Evolutionary conservation across 2,329 filamentous ascomycete species (phyloP).

Genomic region (Penicillium sp.): DNA sequence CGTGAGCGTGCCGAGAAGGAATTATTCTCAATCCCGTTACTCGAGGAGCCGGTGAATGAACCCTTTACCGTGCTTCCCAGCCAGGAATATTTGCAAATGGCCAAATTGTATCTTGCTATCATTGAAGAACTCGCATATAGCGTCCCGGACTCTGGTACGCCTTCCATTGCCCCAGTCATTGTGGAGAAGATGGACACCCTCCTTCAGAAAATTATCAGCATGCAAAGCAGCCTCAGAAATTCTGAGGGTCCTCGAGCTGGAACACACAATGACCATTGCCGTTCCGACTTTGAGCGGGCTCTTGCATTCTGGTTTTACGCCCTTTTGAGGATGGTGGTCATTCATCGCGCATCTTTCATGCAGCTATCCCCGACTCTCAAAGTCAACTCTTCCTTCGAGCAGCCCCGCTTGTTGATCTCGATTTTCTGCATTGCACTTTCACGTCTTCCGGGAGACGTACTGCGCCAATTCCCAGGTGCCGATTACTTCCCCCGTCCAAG

Average conservation of each 20-base stretch:
- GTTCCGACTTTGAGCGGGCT: conserved; percentile 29
- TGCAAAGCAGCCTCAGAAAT: conserved; percentile 27
- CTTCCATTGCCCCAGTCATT: conserved; percentile 32
- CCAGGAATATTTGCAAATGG: conserved; percentile 29
- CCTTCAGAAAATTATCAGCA: conserved; percentile 36
- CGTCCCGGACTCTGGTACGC: conserved; percentile 35
- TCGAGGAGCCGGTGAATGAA: conserved; percentile 25
- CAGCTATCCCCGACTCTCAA: conserved; percentile 23
- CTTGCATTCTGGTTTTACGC: conserved; percentile 44
- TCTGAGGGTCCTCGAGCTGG: conserved; percentile 16
- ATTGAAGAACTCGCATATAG: conserved; percentile 40
- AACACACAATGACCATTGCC: conserved; percentile 12
- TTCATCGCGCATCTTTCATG: conserved; percentile 41
- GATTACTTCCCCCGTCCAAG: conserved; percentile 30
- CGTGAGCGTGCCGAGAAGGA: conserved; percentile 43
- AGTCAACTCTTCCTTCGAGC: conserved; percentile 31
- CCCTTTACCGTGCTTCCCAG: conserved; percentile 10
- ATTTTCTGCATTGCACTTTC: conserved; percentile 44
- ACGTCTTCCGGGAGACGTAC: conserved; percentile 32
- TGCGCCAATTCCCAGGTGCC: conserved; percentile 31
- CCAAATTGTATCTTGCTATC: conserved; percentile 39
- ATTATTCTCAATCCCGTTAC: conserved; percentile 37
- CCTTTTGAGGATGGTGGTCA: conserved; percentile 40
- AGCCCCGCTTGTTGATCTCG: conserved; percentile 38
- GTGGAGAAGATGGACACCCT: conserved; percentile 43